Evolutionary conservation across 2,329 filamentous ascomycete genomes (phyloP), one percentile per base, ranked within the genome.

Genomic region (Fusarium denticulatum): DNA sequence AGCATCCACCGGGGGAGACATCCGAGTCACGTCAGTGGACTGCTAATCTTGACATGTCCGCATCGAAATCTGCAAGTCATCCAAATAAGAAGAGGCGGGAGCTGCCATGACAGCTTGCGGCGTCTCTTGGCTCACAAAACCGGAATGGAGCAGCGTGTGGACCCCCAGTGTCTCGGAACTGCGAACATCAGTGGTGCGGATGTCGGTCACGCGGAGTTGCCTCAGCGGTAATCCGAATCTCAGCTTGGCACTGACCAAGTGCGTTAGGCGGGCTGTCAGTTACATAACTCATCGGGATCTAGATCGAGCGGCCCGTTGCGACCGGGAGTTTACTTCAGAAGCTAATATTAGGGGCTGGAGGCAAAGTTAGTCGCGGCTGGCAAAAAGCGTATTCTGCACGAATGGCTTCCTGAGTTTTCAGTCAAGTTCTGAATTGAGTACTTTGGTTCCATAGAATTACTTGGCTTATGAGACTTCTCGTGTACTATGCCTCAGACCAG

Each of bases 221-320:
- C 22, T 34, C 30, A 39, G 16, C 12, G 24, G 22, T 7, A 42
- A n/a, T 40, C 32, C 43, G 34, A 24, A 30, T 62, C 18, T 36
- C 40, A 47, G 20, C 70, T 47, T 55, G 56, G 57, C 69, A 39
- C 6, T 24, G 22, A 20, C 11, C 53, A 50, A 26, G 7, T 16
- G n/a, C 26, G n/a, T 45, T 22, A 37, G 16, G 32, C 20, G 1
- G 3, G n/a, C 57, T 34, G 36, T 43, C 32, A 30, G 43, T 18
- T 20, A 34, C 20, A 12, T 49, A 26, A 18, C 24, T 22, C 10
- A 18, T 45, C 56, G 30, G 26, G 55, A 56, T 57, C 28, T 69
- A 65, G 55, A 70, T 34, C 4, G 16, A 9, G 22, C 69, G 69
- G 69, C 43, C 69, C 69, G 69, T 64, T 26, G 58, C 65, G 65